A percentile compares a stretch with the other conserved stretches of the same genome.
phyloP scores from a whole-genome alignment of 208 protist genomes.

The Naegleria gruberi region DNA sequence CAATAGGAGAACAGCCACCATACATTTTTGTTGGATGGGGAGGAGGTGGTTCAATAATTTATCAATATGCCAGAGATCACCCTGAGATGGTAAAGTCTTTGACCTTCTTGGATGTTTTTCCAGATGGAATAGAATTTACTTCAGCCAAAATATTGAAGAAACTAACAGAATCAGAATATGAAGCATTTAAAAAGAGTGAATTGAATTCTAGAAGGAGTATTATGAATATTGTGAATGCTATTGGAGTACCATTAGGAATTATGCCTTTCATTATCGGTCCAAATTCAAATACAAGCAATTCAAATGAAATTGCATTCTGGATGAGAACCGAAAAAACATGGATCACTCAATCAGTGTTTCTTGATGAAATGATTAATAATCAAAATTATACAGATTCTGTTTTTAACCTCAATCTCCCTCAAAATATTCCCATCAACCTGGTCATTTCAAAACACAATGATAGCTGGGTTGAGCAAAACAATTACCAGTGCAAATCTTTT shows the following conservation, averaged over 20 bases:
- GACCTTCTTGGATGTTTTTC: background rate
- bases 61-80: background rate
- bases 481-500: too few relatives aligned
- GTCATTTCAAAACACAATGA: background rate
- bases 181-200: background rate
- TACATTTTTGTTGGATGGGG: background rate
- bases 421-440: background rate
- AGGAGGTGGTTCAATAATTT: background rate
- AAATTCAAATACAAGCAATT: background rate
- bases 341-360: background rate
- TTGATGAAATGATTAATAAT: too few relatives aligned
- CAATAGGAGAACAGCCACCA: background rate
- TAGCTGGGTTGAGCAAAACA: background rate
- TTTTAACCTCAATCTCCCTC: background rate
- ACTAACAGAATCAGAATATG: background rate
- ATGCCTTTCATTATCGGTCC: background rate
- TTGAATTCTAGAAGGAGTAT: background rate
- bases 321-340: background rate
- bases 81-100: background rate
- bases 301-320: background rate
- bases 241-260: background rate
- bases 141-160: background rate
- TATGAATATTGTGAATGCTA: background rate
- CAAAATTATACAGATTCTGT: too few relatives aligned
- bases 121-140: background rate